Base-by-base conservation (phyloP, 139 green algal genomes). In the Micractinium conductrix region DNA sequence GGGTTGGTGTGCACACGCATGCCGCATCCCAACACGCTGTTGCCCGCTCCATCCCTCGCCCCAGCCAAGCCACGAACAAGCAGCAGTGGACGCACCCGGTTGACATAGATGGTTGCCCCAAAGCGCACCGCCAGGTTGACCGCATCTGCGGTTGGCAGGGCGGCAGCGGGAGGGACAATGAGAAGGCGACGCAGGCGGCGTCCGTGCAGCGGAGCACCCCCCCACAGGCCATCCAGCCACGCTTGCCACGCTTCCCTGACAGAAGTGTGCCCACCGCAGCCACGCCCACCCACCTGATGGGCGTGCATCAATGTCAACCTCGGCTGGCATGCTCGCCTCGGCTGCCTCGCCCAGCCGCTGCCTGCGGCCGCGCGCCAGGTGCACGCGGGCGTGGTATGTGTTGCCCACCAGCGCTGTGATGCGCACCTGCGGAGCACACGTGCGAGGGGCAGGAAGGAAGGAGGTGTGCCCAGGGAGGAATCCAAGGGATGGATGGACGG, bases 41-140 rank as follows among this genome's bases (percentile, higher is more conserved):
- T 10, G 48, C 16, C 48, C 12, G 48, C 12, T 10, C 48, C 48
- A 58, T 16, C 48, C 12, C 48, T 16, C 16, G 12, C 48, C 48
- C 12, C 48, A 58, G 48, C 12, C 12, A 10, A 58, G 48, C 48
- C 48, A 58, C 16, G n/a, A n/a, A n/a, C 16, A 58, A 10, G 48
- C 48, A 58, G 48, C 12, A 10, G 10, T 14, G 14, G 26, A 21
- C 74, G 38, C 74, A 81, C 76, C 76, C 91, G 92, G 88, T 86
- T 90, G 17, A 98, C 91, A 78, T 95, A 97, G 37, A 98, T 93
- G 42, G 93, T 90, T 6, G 91, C 91, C 14, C 86, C 84, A 80
- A 95, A 96, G 50, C 95, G 91, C 43, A 96, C 87, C 7, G 94
- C 95, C 50, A 98, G 85, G 88, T 98, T 98, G 87, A 98, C 93